Base-by-base conservation (phyloP, 2,329 filamentous ascomycete species). In the Exophiala sp. region DNA sequence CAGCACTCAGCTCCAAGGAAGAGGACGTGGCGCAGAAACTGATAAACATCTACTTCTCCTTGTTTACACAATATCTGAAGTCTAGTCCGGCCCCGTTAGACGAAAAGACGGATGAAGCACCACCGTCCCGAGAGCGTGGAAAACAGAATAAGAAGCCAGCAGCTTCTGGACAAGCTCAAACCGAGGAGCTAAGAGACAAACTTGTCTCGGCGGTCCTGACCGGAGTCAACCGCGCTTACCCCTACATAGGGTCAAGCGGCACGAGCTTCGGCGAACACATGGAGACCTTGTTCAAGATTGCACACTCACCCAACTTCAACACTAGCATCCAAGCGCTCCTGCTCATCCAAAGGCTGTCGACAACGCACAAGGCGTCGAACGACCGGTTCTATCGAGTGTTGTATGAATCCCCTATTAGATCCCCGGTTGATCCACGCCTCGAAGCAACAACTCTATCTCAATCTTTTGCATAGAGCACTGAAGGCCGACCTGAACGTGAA, bases 301-400 rank as follows among this genome's bases (percentile, higher is more conserved):
- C 93, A 0, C 93, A 98, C 69, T 97, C 91, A 1, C 88, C 91
- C 49, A 98, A 98, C 68, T 97, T 98, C 78, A 98, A 97, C 71
- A 98, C 93, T 1, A 93, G 89, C 65, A 88, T 98, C 30, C 93
- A 98, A 69, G 91, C 93, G 27, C 78, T 98, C 58, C 85, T 95
- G 71, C 75, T 98, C 41, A 94, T 98, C 58, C 93, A 97, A 66
- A 93, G 97, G 66, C 79, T 98, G 22, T 87, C 89, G 0, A 76
- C 82, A 1, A 80, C 83, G 2, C 88, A 93, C 65, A 85, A 90
- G 62, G 76, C 91, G 46, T 84, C 85, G 3, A 83, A 85, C 10
- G 93, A 98, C 63, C 81, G 93, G 53, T 98, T 95, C 72, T 98
- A 97, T 72, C 80, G 89, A 43, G 95, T 90, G 8, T 74, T 98